These are phyloP conservation scores for Fusarium bulbicola DNA, from an alignment of 2,329 filamentous ascomycete species.

Conservation along the genomic window DNA sequence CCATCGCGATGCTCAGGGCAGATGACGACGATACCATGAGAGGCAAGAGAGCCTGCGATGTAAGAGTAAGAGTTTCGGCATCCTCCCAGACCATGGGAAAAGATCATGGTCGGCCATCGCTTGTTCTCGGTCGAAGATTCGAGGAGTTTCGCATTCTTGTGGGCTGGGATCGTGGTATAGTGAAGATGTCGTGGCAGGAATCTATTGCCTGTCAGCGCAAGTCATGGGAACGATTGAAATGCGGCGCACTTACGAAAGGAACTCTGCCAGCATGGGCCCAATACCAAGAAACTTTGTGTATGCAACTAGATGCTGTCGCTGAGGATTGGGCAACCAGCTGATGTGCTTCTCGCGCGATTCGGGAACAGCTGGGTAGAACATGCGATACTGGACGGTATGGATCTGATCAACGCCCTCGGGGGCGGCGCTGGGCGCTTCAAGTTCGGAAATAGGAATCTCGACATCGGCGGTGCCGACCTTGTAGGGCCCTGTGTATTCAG, in stretches of 20 bases:
- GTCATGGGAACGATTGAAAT: too few species aligned
- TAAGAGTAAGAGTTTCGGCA: constrained; percentile 88
- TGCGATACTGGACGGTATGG: constrained; percentile 79
- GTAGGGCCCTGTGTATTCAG: constrained; percentile 77
- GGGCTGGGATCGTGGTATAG: constrained; percentile 76
- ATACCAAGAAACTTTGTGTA: constrained; percentile 82
- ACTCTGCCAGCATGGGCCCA: constrained; percentile 63
- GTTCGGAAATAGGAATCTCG: constrained; percentile 75
- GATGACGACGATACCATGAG: constrained; percentile 81
- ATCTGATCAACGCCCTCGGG: constrained; percentile 66
- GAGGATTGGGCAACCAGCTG: constrained; percentile 81
- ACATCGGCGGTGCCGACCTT: constrained; percentile 77
- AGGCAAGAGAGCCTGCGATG: constrained; percentile 79
- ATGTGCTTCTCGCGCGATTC: constrained; percentile 66
- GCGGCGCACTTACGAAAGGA: constrained; percentile 63
- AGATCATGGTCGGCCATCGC: constrained; percentile 83
- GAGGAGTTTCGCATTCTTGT: constrained; percentile 75
- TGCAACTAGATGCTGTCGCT: constrained; percentile 76
- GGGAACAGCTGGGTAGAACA: constrained; percentile 79
- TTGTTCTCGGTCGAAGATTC: constrained; percentile 55
- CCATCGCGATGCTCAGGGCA: constrained; percentile 87
- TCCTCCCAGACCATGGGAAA: constrained; percentile 86
- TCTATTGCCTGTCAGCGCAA: constrained; percentile 49
- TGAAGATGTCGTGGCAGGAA: constrained; percentile 76
- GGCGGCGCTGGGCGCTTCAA: constrained; percentile 62